Percentiles rank a stretch among this genome's conserved stretches.
Evolutionary conservation across 2,329 filamentous ascomycete genomes (phyloP).

Genomic region (Penicillium expansum): DNA sequence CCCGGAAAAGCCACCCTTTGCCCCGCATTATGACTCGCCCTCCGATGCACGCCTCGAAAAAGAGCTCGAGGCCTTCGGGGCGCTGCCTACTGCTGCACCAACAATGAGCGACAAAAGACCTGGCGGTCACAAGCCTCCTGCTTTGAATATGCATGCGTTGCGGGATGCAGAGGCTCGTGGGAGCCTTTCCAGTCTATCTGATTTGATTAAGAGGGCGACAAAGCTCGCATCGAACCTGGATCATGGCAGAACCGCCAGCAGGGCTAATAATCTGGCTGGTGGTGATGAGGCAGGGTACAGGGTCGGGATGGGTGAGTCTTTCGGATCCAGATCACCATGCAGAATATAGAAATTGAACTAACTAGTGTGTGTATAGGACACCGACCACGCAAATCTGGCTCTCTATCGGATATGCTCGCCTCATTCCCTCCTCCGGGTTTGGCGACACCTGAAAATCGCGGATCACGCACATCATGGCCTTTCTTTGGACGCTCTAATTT

Average conservation of each 20-base stretch:
- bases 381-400: constrained; percentile 48
- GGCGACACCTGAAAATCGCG: constrained; percentile 45
- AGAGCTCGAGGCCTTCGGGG: constrained; percentile 15
- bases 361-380: constrained; percentile 15
- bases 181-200: constrained; percentile 86
- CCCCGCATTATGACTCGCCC: constrained; percentile 14
- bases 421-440: constrained; percentile 61
- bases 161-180: constrained; percentile 77
- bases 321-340: background rate
- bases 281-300: constrained; percentile 33
- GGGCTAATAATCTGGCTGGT: constrained; percentile 50
- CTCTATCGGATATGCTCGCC: constrained; percentile 63
- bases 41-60: constrained; percentile 22
- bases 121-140: constrained; percentile 57
- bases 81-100: constrained; percentile 29
- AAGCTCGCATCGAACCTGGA: constrained; percentile 84
- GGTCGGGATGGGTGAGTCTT: constrained; percentile 26
- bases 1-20: constrained; percentile 35
- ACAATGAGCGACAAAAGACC: constrained; percentile 44
- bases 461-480: constrained; percentile 39
- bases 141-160: constrained; percentile 78
- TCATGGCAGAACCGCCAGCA: constrained; percentile 67
- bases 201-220: constrained; percentile 86
- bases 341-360: background rate
- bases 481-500: constrained; percentile 38